Conservation (phyloP, 2,329 filamentous ascomycete genomes). For the Parastagonospora nodorum region DNA sequence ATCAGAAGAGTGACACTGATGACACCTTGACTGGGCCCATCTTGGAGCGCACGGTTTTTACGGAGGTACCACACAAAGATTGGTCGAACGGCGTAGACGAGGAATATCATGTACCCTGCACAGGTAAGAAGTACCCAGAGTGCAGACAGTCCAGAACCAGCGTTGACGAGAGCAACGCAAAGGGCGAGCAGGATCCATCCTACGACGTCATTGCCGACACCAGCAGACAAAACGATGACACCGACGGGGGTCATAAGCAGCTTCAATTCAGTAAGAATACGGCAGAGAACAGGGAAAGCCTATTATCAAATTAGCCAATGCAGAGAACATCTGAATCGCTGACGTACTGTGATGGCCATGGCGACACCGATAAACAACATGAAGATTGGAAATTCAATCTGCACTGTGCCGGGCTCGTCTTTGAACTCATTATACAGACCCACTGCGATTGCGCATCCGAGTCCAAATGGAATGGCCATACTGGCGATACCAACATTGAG, state of each 20-base stretch:
- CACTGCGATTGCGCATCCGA: conserved; percentile 80
- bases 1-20: conserved; percentile 82
- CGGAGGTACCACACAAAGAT: conserved; percentile 75
- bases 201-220: conserved; percentile 89
- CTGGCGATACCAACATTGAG: conserved; percentile 77
- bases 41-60: conserved; percentile 77
- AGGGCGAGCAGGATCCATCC: conserved; percentile 90
- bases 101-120: conserved; percentile 75
- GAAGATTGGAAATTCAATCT: conserved; percentile 65
- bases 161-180: conserved; percentile 91
- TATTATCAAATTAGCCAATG: conserved; percentile 31
- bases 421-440: conserved; percentile 79
- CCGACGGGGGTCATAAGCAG: conserved; percentile 82
- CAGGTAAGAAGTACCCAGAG: conserved; percentile 81
- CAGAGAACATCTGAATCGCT: no score
- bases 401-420: conserved; percentile 59
- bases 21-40: conserved; percentile 84
- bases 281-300: conserved; percentile 87
- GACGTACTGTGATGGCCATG: conserved; percentile 79
- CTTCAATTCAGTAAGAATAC: conserved; percentile 90
- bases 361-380: conserved; percentile 89
- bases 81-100: conserved; percentile 74
- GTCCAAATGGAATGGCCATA: conserved; percentile 80
- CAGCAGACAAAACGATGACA: conserved; percentile 85
- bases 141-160: conserved; percentile 78